Evolutionary conservation across 1,284 basidiomycete species (phyloP), one percentile per base, ranked within the genome.

Genomic region (Phylloboletellus chloephorus): DNA sequence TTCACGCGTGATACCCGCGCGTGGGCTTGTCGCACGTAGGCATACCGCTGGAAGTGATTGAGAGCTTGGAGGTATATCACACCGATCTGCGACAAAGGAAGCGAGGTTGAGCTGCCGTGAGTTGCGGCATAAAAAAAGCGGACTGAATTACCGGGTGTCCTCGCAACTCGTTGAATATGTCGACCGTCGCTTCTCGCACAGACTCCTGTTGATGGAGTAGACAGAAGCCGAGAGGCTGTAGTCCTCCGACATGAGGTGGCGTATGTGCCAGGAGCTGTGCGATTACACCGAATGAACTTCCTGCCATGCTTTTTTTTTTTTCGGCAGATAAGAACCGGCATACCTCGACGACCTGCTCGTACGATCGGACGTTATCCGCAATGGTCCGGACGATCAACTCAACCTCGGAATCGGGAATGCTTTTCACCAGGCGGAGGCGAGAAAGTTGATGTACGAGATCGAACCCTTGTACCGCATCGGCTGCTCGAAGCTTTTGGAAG

Each of bases 311-410:
- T 15, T 8, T 24, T n/a, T 22, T 19, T n/a, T 29, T 17, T 17
- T 28, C 9, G n/a, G 12, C 10, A 17, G 10, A 24, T 16, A n/a
- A 24, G 13, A 30, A 3, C 28, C 23, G 12, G 63, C 76, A 46
- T 53, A 90, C 93, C 76, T 98, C 92, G 5, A 89, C 75, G 3
- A 93, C 83, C 65, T 96, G 88, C 39, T 93, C 88, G 54, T 95
- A 91, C 0, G 78, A 74, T 48, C 74, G 76, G 25, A 88, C 71
- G 43, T 74, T 76, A 21, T 83, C 76, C 0, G 79, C 76, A 7
- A 98, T 65, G 3, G 79, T 77, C 10, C 76, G 72, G 66, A 88
- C 83, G 50, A 97, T 92, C 23, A 80, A 55, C 49, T 84, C 76
- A 0, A 78, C 78, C 64, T 98, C 88, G 1, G 65, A 58, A 42